Percentiles rank a stretch among this genome's conserved stretches.
These are phyloP conservation scores for Chlorella vulgaris DNA, from an alignment of 139 green algal species.

Conservation along the genomic window DNA sequence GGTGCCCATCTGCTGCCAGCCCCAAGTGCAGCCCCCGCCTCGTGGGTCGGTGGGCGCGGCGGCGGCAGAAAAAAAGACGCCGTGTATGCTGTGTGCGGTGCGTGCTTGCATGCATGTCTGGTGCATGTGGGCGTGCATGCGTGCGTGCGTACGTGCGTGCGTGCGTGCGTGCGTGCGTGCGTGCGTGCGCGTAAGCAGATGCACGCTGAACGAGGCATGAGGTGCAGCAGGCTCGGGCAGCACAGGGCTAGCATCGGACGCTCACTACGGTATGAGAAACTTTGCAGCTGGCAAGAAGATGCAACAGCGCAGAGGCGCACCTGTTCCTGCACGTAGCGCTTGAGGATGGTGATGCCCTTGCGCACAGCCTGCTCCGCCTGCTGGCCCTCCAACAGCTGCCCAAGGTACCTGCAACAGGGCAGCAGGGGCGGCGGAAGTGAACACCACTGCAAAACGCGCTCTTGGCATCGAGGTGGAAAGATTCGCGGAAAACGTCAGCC, in stretches of 20 bases:
- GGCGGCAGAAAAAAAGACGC: slow-evolving; percentile 27
- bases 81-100: background rate
- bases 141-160: no score
- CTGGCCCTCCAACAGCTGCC: slow-evolving; percentile 62
- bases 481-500: no score
- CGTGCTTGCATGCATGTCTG: background rate
- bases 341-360: slow-evolving; percentile 56
- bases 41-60: background rate
- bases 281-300: background rate
- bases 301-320: slow-evolving; percentile 17
- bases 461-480: background rate
- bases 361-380: slow-evolving; percentile 37
- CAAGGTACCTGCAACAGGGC: slow-evolving; percentile 71
- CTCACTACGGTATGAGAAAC: background rate
- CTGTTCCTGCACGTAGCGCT: slow-evolving; percentile 29
- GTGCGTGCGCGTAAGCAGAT: no score
- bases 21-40: slow-evolving; percentile 4
- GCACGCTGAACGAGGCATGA: no score
- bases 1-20: slow-evolving; percentile 24
- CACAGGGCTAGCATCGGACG: no score
- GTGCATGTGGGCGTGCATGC: no score
- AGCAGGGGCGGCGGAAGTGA: background rate
- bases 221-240: no score
- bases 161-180: no score
- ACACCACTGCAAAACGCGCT: no score